phyloP scores from a whole-genome alignment of 2,329 filamentous ascomycete genomes.

The Penicillium fuscoglaucum region DNA sequence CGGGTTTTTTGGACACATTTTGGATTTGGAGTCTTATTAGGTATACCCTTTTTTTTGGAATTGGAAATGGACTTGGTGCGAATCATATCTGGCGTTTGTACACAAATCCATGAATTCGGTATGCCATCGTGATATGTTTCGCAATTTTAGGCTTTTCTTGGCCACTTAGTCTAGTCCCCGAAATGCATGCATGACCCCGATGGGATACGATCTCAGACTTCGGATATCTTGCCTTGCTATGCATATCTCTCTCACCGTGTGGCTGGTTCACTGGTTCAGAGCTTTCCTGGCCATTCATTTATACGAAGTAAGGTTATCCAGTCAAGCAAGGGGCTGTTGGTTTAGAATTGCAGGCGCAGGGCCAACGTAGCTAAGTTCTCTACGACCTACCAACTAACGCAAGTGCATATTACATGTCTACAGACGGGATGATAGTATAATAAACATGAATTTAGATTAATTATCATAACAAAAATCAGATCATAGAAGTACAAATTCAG shows the following conservation, averaged over 20 bases:
- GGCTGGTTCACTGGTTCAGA: neutral
- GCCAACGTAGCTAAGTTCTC: neutral
- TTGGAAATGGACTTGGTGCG: slow-evolving; percentile 7
- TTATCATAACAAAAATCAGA: neutral
- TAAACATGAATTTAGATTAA: neutral
- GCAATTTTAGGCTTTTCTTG: neutral
- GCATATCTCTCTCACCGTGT: neutral
- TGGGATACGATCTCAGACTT: neutral
- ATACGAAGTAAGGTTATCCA: neutral
- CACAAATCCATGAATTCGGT: slow-evolving; percentile 6
- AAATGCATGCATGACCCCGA: neutral
- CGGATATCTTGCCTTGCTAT: neutral
- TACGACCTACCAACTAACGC: neutral
- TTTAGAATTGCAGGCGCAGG: neutral
- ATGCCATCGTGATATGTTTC: neutral
- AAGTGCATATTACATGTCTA: slow-evolving; percentile 6
- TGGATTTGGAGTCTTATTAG: slow-evolving; percentile 13
- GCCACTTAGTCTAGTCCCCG: neutral
- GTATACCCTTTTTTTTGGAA: slow-evolving; percentile 26
- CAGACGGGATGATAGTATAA: neutral
- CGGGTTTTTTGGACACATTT: slow-evolving; percentile 6
- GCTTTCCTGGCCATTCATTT: neutral
- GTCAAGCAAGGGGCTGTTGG: neutral
- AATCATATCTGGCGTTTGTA: slow-evolving; percentile 16
- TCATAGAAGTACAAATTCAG: neutral